Evolutionary conservation across 192 early-diverging fungal genomes (phyloP), one percentile per base, ranked within the genome.

Genomic region (Umbelopsis sp.): DNA sequence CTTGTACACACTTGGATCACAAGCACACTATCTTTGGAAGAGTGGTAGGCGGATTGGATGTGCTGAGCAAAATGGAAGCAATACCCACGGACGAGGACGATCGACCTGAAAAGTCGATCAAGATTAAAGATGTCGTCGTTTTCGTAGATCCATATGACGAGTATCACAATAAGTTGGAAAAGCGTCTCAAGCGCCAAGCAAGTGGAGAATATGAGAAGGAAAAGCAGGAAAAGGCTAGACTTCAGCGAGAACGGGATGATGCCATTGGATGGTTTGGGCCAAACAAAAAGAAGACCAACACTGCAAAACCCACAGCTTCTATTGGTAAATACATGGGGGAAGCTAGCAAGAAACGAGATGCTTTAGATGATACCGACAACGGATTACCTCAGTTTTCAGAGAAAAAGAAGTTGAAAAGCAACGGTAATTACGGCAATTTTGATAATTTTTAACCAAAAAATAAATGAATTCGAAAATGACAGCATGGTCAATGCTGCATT

Each of bases 11-110:
- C 70, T 53, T 93, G 51, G 90, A 94, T 62, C 83, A 88, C 24
- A 97, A 97, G 73, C 97, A 99, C 75, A 91, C 96, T 0, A 84
- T 98, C 8, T 99, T 99, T 88, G 97, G 97, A 12, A 94, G 88
- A 22, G 83, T 98, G 0, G 94, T 96, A 2, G 94, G 95, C 67
- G 97, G 97, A 4, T 75, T 92, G 74, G 88, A 93, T 25, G 90
- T 93, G 4, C 82, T 99, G 68, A 84, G 85, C 76, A 88, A 87
- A 34, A 89, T 98, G 69, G 96, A 97, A 80, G 68, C 84, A 2
- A 82, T 94, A 2, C 84, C 89, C 0, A 91, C 91, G 1, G 89
- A 93, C 59, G 84, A 81, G 31, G 83, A 84, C 10, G 93, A 94
- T 77, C 84, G 90, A 24, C 93, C 94, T 1, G 72, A 86, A 53